Percentiles rank a stretch among this genome's conserved stretches.
phyloP scores from a whole-genome alignment of 306 rosid species.

The Cucurbita moschata region DNA sequence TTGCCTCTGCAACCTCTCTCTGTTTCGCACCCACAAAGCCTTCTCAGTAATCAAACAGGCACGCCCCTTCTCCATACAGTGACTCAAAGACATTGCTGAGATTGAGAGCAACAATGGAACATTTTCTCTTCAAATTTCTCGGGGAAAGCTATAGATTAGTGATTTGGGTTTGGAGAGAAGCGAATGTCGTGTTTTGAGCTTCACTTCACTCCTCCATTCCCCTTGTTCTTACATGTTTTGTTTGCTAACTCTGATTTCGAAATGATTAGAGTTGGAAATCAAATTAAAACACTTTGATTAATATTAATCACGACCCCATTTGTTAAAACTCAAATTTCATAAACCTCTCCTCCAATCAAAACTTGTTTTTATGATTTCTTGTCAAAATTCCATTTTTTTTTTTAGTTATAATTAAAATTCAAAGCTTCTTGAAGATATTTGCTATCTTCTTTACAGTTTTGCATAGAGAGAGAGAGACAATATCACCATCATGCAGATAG shows the following conservation, averaged over 20 bases:
- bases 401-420: neutral
- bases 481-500: conserved; percentile 2
- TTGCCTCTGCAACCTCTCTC: conserved; percentile 6
- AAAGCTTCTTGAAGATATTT: neutral
- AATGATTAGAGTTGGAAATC: neutral
- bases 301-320: neutral
- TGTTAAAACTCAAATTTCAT: conserved; percentile 3
- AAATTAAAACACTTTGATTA: neutral
- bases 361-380: neutral
- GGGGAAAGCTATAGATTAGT: neutral
- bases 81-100: neutral
- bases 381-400: neutral
- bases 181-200: neutral
- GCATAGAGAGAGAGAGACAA: neutral
- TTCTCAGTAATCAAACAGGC: conserved; percentile 35
- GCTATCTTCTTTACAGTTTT: neutral
- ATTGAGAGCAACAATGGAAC: neutral
- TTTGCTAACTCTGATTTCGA: neutral
- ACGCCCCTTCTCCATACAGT: conserved; percentile 10
- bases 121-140: neutral
- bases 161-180: neutral
- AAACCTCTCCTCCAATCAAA: neutral
- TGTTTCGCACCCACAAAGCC: neutral
- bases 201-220: neutral
- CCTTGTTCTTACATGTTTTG: neutral